Conservation (phyloP, 2,329 filamentous ascomycete genomes). For the Sporothrix phasma region DNA sequence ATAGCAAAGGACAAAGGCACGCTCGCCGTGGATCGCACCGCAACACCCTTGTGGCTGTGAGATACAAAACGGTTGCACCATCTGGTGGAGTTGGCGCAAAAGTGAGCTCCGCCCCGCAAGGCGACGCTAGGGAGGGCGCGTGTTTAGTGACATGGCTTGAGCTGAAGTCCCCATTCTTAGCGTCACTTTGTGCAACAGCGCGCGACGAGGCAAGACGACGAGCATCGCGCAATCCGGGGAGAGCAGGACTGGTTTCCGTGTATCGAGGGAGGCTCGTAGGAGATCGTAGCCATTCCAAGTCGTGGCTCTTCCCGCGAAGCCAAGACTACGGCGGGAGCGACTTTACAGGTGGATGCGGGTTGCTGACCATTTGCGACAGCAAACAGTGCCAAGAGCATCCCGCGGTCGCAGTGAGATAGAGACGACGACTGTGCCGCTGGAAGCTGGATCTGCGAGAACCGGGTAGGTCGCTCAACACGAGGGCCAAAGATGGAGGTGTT, state of each 20-base stretch:
- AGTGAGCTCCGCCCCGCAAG: not conserved
- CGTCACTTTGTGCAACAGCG: not conserved
- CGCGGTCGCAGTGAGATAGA: not conserved
- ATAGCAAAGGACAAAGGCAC: no score
- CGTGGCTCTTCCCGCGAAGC: no score
- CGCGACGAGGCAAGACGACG: no score
- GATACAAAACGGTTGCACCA: not conserved
- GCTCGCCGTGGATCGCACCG: no score
- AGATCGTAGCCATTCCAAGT: no score
- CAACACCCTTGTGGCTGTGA: not conserved
- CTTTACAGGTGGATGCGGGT: no score
- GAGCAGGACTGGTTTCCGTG: not conserved
- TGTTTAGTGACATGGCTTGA: not conserved
- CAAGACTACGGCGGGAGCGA: no score
- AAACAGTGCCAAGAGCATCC: not conserved
- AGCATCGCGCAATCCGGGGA: no score
- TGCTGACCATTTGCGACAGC: no score
- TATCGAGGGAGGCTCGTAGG: no score
- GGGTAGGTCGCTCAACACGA: no score
- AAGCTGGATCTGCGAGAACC: not conserved
- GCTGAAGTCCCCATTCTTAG: not conserved
- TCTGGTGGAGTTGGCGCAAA: not conserved
- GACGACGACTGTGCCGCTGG: constrained; percentile 2
- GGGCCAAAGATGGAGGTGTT: not conserved
- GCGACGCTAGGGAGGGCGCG: not conserved